Evolutionary conservation across 768 basidiomycete species (phyloP).

Genomic region (Albatrellus ellisii): DNA sequence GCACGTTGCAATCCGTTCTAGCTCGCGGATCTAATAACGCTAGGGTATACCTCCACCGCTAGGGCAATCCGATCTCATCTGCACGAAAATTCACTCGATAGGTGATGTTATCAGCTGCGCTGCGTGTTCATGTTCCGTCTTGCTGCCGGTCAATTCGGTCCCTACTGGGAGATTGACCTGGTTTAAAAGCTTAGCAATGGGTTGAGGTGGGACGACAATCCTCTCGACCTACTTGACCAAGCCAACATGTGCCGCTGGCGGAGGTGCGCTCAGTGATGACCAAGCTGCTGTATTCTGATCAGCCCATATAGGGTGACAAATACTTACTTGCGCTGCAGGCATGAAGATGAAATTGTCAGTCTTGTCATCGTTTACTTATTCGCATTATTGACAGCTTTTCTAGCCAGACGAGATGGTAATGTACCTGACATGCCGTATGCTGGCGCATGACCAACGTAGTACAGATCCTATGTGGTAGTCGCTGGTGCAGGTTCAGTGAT

Average conservation of each 20-base stretch:
- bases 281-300: constrained; percentile 10
- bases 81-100: background rate
- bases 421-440: background rate
- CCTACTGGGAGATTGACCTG: too few relatives aligned
- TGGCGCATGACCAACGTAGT: background rate
- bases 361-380: background rate
- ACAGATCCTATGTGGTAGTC: constrained; percentile 10
- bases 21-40: too few relatives aligned
- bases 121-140: too few relatives aligned
- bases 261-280: constrained; percentile 34
- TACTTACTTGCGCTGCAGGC: constrained; percentile 22
- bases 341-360: constrained; percentile 11
- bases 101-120: constrained; percentile 3
- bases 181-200: too few relatives aligned
- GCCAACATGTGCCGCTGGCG: constrained; percentile 55
- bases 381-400: constrained; percentile 1
- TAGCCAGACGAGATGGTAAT: constrained; percentile 11
- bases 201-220: too few relatives aligned
- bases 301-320: constrained; percentile 42
- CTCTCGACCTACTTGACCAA: constrained; percentile 13
- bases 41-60: constrained; percentile 5
- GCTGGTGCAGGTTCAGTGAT: constrained; percentile 10
- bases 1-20: constrained; percentile 3
- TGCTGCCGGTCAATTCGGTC: too few relatives aligned
- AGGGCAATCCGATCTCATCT: background rate